Base-by-base conservation (phyloP, 805 yeast species). In the Metschnikowia colocasiae region DNA sequence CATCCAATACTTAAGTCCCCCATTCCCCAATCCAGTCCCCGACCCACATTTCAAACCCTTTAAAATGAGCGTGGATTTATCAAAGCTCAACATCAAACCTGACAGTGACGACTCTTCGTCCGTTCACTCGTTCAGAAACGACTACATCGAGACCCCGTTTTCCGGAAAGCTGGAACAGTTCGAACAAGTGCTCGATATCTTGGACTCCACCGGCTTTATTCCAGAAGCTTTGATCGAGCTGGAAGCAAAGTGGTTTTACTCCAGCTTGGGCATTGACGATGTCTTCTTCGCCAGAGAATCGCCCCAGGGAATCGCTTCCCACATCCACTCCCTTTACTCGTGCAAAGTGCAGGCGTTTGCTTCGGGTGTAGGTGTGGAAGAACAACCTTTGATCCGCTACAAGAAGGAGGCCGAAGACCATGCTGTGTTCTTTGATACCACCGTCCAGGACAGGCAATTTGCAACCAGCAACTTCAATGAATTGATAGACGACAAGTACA, bases 221-320 rank as follows among this genome's bases (percentile, higher is more conserved):
- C 99, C 98, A 8, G 95, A 87, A 58, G 69, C 79, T 47, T 74
- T 89, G 58, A 87, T 92, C 55, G 97, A 90, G 67, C 74, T 78
- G 46, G 98, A 92, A 68, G 83, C 92, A 6, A 79, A 75, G 40
- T 90, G 97, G 95, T 91, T 92, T 64, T 94, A 94, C 71, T 81
- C 85, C 48, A 69, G 79, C 34, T 75, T 92, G 55, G 97, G 97
- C 23, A 89, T 92, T 50, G 97, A 91, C 62, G 97, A 90, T 61
- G 84, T 88, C 26, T 92, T 87, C 67, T 91, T 92, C 63, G 94
- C 94, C 36, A 81, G 85, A 53, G 97, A 92, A 62, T 73, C 87
- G 4, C 85, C 91, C 12, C 81, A 78, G 45, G 87, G 84, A 51
- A 86, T 92, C 55, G 91, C 87, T 15, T 79, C 84, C 46, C 90